Base-by-base conservation (phyloP, 805 yeast species). In the Cyberlindnera xylosilytica region DNA sequence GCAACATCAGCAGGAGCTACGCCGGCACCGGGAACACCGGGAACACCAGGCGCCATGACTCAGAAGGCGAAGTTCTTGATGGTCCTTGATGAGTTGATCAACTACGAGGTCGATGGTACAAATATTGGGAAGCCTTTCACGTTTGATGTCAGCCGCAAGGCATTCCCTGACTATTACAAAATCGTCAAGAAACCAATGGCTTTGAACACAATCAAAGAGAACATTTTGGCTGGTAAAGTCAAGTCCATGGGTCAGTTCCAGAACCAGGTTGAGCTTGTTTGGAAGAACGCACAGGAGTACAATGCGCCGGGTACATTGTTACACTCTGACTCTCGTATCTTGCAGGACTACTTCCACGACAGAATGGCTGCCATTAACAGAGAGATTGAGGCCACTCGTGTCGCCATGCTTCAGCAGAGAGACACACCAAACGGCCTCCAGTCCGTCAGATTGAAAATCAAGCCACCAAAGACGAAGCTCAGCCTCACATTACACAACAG, bases 81-180 rank as follows among this genome's bases (percentile, higher is more conserved):
- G 22, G 46, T 49, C 6, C 43, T 50, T 22, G 55, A 50, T 13
- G 50, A 47, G 19, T 27, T 53, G 29, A 44, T 46, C 26, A 43
- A 56, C 16, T 55, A 54, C 24, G 54, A 54, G 22, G 50, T 64
- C 15, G 51, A 62, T 20, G 60, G 59, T 17, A 60, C 57, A 19
- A 51, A 66, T 36, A 68, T 83, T 31, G 75, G 85, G 46, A 84
- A 75, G 12, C 86, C 95, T 1, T 90, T 89, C 58, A 60, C 84
- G 66, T 85, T 81, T 24, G 82, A 80, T 42, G 93, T 91, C 2
- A 79, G 80, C 54, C 74, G 73, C 24, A 75, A 76, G 12, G 77
- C 75, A 45, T 83, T 84, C 53, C 96, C 96, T 1, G 95, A 86
- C 54, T 90, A 90, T 65, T 82, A 82, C 63, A 73, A 77, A 49